phyloP scores from a whole-genome alignment of 2,329 filamentous ascomycete genomes.

The Botryotinia narcissicola region DNA sequence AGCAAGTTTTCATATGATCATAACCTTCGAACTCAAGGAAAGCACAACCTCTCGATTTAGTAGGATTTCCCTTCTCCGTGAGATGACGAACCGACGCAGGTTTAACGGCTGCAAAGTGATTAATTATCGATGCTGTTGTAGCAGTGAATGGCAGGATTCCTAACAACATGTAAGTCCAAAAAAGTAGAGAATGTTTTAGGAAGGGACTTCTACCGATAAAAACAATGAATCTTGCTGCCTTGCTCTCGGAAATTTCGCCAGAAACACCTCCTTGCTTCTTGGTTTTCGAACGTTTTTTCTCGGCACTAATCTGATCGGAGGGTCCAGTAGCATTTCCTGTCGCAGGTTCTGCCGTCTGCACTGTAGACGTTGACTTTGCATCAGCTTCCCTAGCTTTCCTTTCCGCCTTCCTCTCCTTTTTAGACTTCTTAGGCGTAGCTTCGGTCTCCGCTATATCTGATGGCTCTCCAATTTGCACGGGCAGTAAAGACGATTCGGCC shows the following conservation, averaged over 20 bases:
- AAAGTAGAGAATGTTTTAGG: background rate
- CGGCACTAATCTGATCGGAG: constrained; percentile 13
- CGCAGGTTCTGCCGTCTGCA: constrained; percentile 6
- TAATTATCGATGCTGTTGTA: constrained; percentile 63
- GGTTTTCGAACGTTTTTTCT: constrained; percentile 39
- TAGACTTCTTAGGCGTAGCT: constrained; percentile 38
- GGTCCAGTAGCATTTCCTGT: background rate
- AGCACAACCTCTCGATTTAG: constrained; percentile 71
- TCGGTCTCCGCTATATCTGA: constrained; percentile 27
- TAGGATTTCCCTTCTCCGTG: constrained; percentile 61
- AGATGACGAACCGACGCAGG: constrained; percentile 71
- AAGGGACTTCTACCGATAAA: constrained; percentile 61
- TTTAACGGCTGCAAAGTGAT: constrained; percentile 75
- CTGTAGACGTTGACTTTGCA: constrained; percentile 17
- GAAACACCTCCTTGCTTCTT: constrained; percentile 34
- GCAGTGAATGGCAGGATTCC: constrained; percentile 89
- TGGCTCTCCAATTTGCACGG: constrained; percentile 7
- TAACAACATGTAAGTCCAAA: constrained; percentile 32
- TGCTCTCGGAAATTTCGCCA: constrained; percentile 25
- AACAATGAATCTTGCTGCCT: constrained; percentile 63
- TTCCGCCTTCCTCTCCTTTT: constrained; percentile 41
- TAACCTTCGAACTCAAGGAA: constrained; percentile 88
- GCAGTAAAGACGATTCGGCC: background rate
- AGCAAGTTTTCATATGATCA: constrained; percentile 87
- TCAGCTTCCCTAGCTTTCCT: constrained; percentile 38